Percentiles rank a stretch among this genome's conserved stretches.
These are phyloP conservation scores for Protomyces gravidus DNA, from an alignment of 1,139 yeast genomes.

Conservation along the genomic window DNA sequence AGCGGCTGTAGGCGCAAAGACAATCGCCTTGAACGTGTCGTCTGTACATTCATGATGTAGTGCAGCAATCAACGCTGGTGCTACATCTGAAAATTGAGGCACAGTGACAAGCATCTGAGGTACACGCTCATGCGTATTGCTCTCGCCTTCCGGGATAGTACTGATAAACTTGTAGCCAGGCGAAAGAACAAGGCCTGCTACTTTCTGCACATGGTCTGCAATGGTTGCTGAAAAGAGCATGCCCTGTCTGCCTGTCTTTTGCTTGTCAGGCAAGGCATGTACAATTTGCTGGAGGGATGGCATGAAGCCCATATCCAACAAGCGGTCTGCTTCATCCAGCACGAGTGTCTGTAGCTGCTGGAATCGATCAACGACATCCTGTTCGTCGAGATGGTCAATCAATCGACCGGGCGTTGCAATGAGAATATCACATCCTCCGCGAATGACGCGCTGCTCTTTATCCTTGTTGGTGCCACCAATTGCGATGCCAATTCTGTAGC, in stretches of 20 bases:
- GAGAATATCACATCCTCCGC: slow-evolving; percentile 72
- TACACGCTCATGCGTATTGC: slow-evolving; percentile 90
- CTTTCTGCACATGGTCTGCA: slow-evolving; percentile 96
- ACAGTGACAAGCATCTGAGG: slow-evolving; percentile 98
- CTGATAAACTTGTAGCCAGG: slow-evolving; percentile 94
- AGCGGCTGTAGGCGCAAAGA: slow-evolving; percentile 91
- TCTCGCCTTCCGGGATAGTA: slow-evolving; percentile 62
- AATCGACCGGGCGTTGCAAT: slow-evolving; percentile 98
- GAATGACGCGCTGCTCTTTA: slow-evolving; percentile 83
- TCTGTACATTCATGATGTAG: slow-evolving; percentile 54
- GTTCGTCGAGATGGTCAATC: slow-evolving; percentile 90
- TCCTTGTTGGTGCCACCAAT: slow-evolving; percentile 99
- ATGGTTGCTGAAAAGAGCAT: slow-evolving; percentile 99
- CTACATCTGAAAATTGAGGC: slow-evolving; percentile 89
- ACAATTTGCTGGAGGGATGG: slow-evolving; percentile 97
- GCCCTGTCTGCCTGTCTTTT: slow-evolving; percentile 76
- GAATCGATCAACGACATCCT: slow-evolving; percentile 85
- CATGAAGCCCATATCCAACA: slow-evolving; percentile 93
- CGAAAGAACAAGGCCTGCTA: slow-evolving; percentile 90
- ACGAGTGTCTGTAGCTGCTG: slow-evolving; percentile 88
- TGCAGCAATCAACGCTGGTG: slow-evolving; percentile 81
- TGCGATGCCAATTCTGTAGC: slow-evolving; percentile 85
- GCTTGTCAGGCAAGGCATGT: slow-evolving; percentile 80
- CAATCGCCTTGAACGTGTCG: slow-evolving; percentile 78
- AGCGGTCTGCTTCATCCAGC: slow-evolving; percentile 88